Evolutionary conservation across 1,284 basidiomycete genomes (phyloP).

Genomic region (Ceratobasidium sp.): DNA sequence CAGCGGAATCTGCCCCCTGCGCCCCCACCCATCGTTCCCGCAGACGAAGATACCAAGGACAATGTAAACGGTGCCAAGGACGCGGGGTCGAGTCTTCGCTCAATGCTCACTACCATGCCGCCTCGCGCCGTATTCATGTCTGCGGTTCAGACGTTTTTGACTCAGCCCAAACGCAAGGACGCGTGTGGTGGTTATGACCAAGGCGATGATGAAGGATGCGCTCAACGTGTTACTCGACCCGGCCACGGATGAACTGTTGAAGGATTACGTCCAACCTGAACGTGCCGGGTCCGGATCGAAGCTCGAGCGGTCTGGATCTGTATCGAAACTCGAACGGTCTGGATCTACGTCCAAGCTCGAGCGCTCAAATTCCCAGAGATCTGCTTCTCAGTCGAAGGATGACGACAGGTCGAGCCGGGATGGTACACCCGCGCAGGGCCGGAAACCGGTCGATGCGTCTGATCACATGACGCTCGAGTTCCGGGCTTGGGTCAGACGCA

Average conservation of each 20-base stretch:
- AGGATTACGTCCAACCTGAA: slow-evolving; percentile 25
- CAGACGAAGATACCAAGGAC: slow-evolving; percentile 18
- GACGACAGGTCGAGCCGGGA: slow-evolving; percentile 25
- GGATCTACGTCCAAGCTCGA: not conserved
- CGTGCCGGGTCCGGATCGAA: not conserved
- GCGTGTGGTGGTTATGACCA: slow-evolving; percentile 33
- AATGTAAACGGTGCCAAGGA: not conserved
- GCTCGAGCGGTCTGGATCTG: not conserved
- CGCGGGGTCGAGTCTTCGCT: slow-evolving; percentile 17
- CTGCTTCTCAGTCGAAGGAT: not conserved
- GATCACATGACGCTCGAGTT: slow-evolving; percentile 34
- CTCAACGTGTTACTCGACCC: slow-evolving; percentile 29
- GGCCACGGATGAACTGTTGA: slow-evolving; percentile 23
- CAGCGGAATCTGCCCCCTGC: slow-evolving; percentile 11
- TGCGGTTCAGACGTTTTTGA: slow-evolving; percentile 9
- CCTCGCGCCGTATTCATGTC: slow-evolving; percentile 11
- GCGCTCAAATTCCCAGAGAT: not conserved
- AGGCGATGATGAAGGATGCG: slow-evolving; percentile 34
- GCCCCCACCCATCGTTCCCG: not conserved
- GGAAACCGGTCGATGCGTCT: slow-evolving; percentile 1
- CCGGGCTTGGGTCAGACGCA: slow-evolving; percentile 20
- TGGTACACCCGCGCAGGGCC: slow-evolving; percentile 11
- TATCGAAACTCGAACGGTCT: not conserved
- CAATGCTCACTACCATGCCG: slow-evolving; percentile 27
- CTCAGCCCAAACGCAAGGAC: slow-evolving; percentile 3